Percentiles rank a stretch among this genome's conserved stretches.
phyloP scores from a whole-genome alignment of 2,329 filamentous ascomycete species.

The Chaetomium sp. region DNA sequence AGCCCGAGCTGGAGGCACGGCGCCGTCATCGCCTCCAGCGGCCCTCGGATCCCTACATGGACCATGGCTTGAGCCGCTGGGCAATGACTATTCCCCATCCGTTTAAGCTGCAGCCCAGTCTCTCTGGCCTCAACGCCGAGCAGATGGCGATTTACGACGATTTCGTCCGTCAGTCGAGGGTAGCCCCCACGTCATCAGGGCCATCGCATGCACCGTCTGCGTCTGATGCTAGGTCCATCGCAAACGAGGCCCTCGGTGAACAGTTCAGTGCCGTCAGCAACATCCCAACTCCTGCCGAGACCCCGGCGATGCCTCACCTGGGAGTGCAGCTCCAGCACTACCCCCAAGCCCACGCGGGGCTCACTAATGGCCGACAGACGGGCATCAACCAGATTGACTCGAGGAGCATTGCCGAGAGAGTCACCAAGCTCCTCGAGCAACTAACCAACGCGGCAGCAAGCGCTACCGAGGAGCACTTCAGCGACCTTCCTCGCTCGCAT shows the following conservation, averaged over 20 bases:
- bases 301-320: constrained; percentile 49
- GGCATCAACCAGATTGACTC: constrained; percentile 45
- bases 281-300: constrained; percentile 54
- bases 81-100: constrained; percentile 89
- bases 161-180: constrained; percentile 79
- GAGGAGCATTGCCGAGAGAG: constrained; percentile 45
- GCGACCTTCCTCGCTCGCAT: constrained; percentile 52
- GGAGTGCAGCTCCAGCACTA: constrained; percentile 50
- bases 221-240: constrained; percentile 56
- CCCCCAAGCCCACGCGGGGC: constrained; percentile 42
- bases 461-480: constrained; percentile 53
- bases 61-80: constrained; percentile 79
- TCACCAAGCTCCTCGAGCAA: constrained; percentile 53
- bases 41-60: constrained; percentile 78
- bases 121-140: constrained; percentile 72
- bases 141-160: constrained; percentile 97
- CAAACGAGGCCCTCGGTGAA: constrained; percentile 59
- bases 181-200: constrained; percentile 48
- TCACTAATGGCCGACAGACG: constrained; percentile 47
- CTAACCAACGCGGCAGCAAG: constrained; percentile 48
- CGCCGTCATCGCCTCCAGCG: constrained; percentile 67
- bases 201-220: constrained; percentile 49
- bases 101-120: constrained; percentile 71
- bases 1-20: constrained; percentile 69
- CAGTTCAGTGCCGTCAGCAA: constrained; percentile 52